These are phyloP conservation scores for Phlegmacium glaucopus DNA, from an alignment of 768 basidiomycete genomes.

Conservation along the genomic window DNA sequence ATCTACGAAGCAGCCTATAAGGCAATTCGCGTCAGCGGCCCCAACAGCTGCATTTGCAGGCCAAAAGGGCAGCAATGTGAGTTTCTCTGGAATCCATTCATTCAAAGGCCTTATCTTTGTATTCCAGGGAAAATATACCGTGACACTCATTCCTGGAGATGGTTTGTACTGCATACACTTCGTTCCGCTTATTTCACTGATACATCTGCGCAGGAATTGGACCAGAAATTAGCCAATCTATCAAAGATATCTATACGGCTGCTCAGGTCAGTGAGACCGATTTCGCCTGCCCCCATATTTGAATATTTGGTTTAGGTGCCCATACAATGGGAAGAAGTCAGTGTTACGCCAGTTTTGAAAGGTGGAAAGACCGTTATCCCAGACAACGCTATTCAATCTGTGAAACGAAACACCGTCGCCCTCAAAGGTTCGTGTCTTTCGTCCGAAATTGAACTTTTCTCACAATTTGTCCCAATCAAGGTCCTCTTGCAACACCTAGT, in stretches of 20 bases:
- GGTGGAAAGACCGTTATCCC: conserved; percentile 98
- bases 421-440: conserved; percentile 70
- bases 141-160: conserved; percentile 95
- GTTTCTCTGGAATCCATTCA: conserved; percentile 23
- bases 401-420: conserved; percentile 97
- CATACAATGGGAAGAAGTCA: conserved; percentile 99
- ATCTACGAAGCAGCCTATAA: conserved; percentile 37
- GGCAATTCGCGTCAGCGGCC: conserved; percentile 70
- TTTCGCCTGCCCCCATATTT: background rate
- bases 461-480: conserved; percentile 32
- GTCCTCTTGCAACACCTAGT: conserved; percentile 98
- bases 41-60: conserved; percentile 91
- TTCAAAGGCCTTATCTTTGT: conserved; percentile 1
- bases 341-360: conserved; percentile 90
- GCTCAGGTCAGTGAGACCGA: conserved; percentile 61
- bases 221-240: conserved; percentile 95
- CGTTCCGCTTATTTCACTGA: conserved; percentile 6
- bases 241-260: conserved; percentile 89
- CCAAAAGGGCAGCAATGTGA: conserved; percentile 82
- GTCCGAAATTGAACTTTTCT: background rate
- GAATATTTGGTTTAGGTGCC: conserved; percentile 62
- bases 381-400: conserved; percentile 82
- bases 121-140: conserved; percentile 88
- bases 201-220: conserved; percentile 74
- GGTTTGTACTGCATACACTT: conserved; percentile 45